Conservation (phyloP, 2,329 filamentous ascomycete species). For the Colletotrichum sansevieriae region DNA sequence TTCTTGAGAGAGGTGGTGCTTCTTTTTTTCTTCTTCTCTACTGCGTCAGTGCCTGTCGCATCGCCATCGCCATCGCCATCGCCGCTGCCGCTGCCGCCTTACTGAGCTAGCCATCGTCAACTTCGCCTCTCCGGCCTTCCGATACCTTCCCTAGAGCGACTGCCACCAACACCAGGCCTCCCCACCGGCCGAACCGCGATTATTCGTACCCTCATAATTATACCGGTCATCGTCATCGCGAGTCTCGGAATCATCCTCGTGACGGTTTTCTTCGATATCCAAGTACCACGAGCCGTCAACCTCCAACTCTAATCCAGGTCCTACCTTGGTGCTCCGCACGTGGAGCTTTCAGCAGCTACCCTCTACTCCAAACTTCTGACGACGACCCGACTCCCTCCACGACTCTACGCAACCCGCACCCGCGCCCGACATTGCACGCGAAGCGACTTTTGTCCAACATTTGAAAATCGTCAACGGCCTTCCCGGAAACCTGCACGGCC, state of each 20-base stretch:
- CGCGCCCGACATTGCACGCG: constrained; percentile 29
- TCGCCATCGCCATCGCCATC: constrained; percentile 27
- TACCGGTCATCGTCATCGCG: constrained; percentile 26
- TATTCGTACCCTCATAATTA: constrained; percentile 27
- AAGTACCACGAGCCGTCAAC: constrained; percentile 20
- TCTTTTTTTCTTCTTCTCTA: neutral
- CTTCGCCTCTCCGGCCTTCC: neutral
- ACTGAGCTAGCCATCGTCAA: constrained; percentile 4
- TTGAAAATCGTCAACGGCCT: neutral
- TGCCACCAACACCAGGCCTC: constrained; percentile 16
- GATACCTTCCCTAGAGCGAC: constrained; percentile 1
- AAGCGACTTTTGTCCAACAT: constrained; percentile 13
- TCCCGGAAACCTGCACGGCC: constrained; percentile 25
- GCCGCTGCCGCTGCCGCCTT: constrained; percentile 11
- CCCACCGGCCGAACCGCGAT: constrained; percentile 9
- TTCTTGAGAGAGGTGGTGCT: constrained; percentile 8
- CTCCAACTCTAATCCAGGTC: constrained; percentile 10
- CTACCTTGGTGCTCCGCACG: constrained; percentile 18
- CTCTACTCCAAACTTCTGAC: constrained; percentile 35
- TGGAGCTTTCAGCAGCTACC: constrained; percentile 17
- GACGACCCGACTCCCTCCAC: constrained; percentile 39
- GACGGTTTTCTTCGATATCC: constrained; percentile 27
- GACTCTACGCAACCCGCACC: constrained; percentile 35
- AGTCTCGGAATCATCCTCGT: constrained; percentile 36
- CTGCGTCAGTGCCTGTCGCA: neutral